Percentiles rank a stretch among this genome's conserved stretches.
Conservation (phyloP, 1,139 yeast genomes). For the Yamadazyma taylorii region DNA sequence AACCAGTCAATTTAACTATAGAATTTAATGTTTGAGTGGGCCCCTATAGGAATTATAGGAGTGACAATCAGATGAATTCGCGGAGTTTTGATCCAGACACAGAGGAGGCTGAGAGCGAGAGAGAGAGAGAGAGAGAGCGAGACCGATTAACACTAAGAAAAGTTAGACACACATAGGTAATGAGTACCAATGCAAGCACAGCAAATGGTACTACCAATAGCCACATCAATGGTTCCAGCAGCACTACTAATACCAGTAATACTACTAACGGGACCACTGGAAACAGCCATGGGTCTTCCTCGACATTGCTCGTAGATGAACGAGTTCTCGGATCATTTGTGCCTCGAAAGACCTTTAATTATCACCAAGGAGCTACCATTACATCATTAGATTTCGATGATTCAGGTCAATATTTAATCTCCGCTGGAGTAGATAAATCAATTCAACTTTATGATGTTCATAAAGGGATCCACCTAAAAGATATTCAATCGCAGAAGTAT, state of each 20-base stretch:
- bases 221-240: too few species aligned
- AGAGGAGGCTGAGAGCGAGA: too few species aligned
- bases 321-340: conserved; percentile 47
- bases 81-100: too few species aligned
- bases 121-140: too few species aligned
- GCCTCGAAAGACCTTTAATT: conserved; percentile 59
- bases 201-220: too few species aligned
- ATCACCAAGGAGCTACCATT: conserved; percentile 58
- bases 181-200: too few species aligned
- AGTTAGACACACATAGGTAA: too few species aligned
- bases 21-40: too few species aligned
- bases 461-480: conserved; percentile 63
- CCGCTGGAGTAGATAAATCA: conserved; percentile 80
- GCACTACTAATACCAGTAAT: too few species aligned
- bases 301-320: conserved; percentile 35
- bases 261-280: too few species aligned
- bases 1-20: too few species aligned
- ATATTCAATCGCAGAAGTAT: conserved; percentile 82
- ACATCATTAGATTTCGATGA: conserved; percentile 88
- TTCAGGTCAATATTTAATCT: conserved; percentile 73
- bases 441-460: conserved; percentile 81
- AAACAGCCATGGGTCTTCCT: neutral
- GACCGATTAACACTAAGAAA: too few species aligned
- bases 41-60: conserved; percentile 2
- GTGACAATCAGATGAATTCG: neutral